A percentile compares a stretch with the other conserved stretches of the same genome.
Conservation (phyloP, 257 asterid species). For the Capsicum baccatum region DNA sequence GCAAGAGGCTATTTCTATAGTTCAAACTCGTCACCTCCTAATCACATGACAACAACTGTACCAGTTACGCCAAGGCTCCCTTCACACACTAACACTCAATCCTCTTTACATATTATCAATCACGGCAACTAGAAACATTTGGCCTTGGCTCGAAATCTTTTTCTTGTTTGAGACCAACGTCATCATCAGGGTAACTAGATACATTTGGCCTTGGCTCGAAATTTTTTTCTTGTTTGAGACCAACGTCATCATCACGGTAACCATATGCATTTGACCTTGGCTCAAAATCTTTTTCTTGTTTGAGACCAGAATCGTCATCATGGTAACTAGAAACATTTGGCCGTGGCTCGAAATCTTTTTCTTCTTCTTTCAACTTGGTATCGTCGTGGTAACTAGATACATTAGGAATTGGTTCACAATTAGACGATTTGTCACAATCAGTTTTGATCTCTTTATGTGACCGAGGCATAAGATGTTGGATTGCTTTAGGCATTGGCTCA, state of each 20-base stretch:
- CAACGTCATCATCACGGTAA: not conserved
- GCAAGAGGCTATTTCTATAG: no score
- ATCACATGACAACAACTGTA: no score
- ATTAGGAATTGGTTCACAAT: not conserved
- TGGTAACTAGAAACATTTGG: not conserved
- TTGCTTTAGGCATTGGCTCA: constrained; percentile 18
- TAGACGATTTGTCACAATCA: not conserved
- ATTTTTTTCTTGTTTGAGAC: not conserved
- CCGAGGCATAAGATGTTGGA: not conserved
- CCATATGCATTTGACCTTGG: not conserved
- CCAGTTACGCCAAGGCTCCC: no score
- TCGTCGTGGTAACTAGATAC: not conserved
- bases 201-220: not conserved
- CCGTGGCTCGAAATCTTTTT: not conserved
- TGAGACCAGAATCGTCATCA: not conserved
- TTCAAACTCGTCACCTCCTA: no score
- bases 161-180: not conserved
- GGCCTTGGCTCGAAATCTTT: not conserved
- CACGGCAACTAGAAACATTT: not conserved
- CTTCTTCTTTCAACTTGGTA: not conserved
- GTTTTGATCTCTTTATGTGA: not conserved
- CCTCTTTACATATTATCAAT: not conserved
- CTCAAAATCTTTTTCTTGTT: not conserved
- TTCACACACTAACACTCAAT: not conserved
- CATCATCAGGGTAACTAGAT: not conserved